A percentile compares a stretch with the other conserved stretches of the same genome.
These are phyloP conservation scores for Juglanconis oblonga DNA, from an alignment of 2,329 filamentous ascomycete species.

Conservation along the genomic window DNA sequence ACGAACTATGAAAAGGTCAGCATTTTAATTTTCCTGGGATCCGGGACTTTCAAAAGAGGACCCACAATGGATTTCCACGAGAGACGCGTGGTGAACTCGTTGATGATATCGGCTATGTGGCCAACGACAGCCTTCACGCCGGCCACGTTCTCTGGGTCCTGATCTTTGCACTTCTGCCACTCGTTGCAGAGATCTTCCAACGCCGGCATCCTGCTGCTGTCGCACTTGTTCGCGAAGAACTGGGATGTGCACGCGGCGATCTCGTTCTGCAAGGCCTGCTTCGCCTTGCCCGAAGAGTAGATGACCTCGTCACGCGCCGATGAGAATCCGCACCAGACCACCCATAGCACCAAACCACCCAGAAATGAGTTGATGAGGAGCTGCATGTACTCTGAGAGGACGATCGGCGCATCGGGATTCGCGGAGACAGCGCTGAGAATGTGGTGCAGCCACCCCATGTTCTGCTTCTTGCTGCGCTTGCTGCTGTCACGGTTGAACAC, in stretches of 20 bases:
- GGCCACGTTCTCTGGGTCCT: conserved; percentile 75
- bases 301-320: conserved; percentile 74
- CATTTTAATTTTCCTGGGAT: neutral
- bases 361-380: conserved; percentile 63
- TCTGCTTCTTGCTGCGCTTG: conserved; percentile 24
- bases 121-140: conserved; percentile 78
- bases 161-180: conserved; percentile 86
- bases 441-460: conserved; percentile 36
- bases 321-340: conserved; percentile 66
- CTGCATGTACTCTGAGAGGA: conserved; percentile 58
- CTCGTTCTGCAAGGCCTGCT: conserved; percentile 66
- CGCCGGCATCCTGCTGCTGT: conserved; percentile 64
- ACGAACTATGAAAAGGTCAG: conserved; percentile 39
- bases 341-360: conserved; percentile 55
- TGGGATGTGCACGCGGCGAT: conserved; percentile 72
- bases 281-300: conserved; percentile 66
- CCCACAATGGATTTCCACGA: conserved; percentile 18
- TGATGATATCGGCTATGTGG: conserved; percentile 89
- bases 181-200: conserved; percentile 70
- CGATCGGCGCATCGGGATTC: conserved; percentile 57
- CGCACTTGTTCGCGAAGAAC: conserved; percentile 75
- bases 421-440: conserved; percentile 52
- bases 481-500: conserved; percentile 25
- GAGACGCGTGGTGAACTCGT: conserved; percentile 66
- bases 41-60: neutral